Evolutionary conservation across 2,329 filamentous ascomycete species (phyloP), one percentile per base, ranked within the genome.

Genomic region (Graphilbum fragrans): DNA sequence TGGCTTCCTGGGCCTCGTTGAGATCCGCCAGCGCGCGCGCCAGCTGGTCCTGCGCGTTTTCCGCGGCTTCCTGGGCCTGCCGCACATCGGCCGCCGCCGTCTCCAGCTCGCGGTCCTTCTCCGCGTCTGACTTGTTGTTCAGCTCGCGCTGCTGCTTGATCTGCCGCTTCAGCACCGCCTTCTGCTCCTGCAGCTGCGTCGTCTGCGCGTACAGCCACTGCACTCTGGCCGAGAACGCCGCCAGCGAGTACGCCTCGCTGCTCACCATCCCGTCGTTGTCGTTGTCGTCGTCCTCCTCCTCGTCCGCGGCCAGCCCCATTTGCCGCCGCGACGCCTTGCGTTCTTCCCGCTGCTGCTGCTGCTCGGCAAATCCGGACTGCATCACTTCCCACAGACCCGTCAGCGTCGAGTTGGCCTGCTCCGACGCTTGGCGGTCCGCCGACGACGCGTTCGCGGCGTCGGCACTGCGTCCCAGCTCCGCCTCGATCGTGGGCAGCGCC

Each of bases 131-230:
- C 55, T 88, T 88, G 64, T 72, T 87, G 62, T 94, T 94, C 43
- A 95, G 72, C 55, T 94, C 86, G 44, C 88, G 82, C 61, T 96
- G 90, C 57, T 96, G 88, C 63, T 94, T 90, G 53, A 95, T 90
- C 58, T 96, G 88, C 35, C 87, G 78, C 53, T 90, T 82, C 9
- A 96, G 70, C 19, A 94, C 88, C 38, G 78, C 77, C 57, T 94
- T 93, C 56, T 96, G 88, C 52, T 94, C 85, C 47, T 85, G 80
- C 29, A 95, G 66, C 18, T 75, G 75, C 17, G 80, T 82, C n/a
- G 86, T 75, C 44, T 86, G 82, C 33, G 71, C 69, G 55, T 87
- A 86, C 5, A 95, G 65, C 63, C 78, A 82, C 52, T 87, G 81
- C 1, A 96, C 78, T 53, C 85, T 86, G 9, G 74, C 66, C 16